Conservation (phyloP, 2,329 filamentous ascomycete species). For the Talaromyces atroroseus region DNA sequence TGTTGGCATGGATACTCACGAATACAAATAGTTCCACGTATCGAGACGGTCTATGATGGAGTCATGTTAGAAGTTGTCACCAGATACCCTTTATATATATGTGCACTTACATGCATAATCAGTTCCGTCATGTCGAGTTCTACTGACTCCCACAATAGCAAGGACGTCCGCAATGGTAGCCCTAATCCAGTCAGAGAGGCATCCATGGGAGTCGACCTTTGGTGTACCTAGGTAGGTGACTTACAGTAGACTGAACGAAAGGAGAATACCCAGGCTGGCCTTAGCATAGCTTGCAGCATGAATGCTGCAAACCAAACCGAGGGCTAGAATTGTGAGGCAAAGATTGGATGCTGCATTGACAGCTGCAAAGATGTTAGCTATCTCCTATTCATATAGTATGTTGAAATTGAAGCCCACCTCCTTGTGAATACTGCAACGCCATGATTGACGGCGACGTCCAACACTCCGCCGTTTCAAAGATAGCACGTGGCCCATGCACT, state of each 20-base stretch:
- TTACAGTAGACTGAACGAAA: conserved; percentile 12
- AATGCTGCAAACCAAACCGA: conserved; percentile 6
- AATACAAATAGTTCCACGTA: conserved; percentile 12
- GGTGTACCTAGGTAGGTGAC: not conserved
- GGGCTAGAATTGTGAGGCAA: conserved; percentile 7
- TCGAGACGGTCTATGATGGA: not conserved
- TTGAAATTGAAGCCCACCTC: conserved; percentile 8
- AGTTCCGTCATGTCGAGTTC: not conserved
- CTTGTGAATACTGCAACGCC: conserved; percentile 12
- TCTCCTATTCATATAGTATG: too few relatives aligned
- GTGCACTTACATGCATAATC: conserved; percentile 12
- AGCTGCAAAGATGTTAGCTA: not conserved
- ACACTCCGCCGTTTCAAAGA: conserved; percentile 11
- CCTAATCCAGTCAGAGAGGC: conserved; percentile 2
- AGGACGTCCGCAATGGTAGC: conserved; percentile 9
- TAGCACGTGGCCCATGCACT: not conserved
- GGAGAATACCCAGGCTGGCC: conserved; percentile 1
- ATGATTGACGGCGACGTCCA: conserved; percentile 8
- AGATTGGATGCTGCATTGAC: conserved; percentile 13
- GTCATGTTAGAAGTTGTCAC: not conserved
- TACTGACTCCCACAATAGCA: conserved; percentile 2
- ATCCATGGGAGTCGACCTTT: not conserved
- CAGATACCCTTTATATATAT: not conserved
- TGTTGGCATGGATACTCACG: conserved; percentile 5
- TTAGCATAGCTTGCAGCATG: conserved; percentile 6